Evolutionary conservation across 208 protist genomes (phyloP).

Genomic region (Naegleria gruberi): DNA sequence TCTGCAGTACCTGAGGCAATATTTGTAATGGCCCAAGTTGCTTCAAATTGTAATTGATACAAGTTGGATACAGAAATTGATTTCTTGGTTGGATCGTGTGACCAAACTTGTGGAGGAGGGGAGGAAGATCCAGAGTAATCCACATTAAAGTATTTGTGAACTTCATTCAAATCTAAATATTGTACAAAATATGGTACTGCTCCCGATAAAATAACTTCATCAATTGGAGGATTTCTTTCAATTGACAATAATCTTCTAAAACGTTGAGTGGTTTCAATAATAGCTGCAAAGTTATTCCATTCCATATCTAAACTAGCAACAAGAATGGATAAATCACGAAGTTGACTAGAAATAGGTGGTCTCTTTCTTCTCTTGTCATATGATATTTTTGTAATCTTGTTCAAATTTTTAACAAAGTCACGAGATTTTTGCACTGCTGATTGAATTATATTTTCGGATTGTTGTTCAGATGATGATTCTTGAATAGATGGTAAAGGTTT

Average conservation of each 20-base stretch:
- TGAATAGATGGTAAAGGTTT: no score
- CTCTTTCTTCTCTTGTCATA: background rate
- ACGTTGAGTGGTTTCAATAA: background rate
- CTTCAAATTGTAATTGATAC: conserved; percentile 89
- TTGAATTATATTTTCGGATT: background rate
- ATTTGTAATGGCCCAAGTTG: conserved; percentile 97
- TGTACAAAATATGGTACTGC: background rate
- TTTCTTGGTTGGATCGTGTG: background rate
- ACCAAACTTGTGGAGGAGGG: conserved; percentile 42
- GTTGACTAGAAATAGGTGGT: background rate
- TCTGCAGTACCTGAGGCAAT: conserved; percentile 94
- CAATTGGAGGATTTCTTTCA: conserved; percentile 22
- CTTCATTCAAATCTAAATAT: background rate
- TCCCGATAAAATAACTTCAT: conserved; percentile 12
- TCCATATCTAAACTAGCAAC: background rate
- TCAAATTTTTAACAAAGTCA: background rate
- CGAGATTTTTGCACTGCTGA: background rate
- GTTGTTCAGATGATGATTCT: background rate
- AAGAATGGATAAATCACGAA: background rate
- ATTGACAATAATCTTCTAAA: conserved; percentile 6
- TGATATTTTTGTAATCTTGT: background rate
- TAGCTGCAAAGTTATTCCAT: background rate
- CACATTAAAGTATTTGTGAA: background rate
- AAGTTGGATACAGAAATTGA: conserved; percentile 68
- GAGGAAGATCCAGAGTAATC: conserved; percentile 48